Percentiles rank a stretch among this genome's conserved stretches.
These are phyloP conservation scores for Pisolithus sp. DNA, from an alignment of 768 basidiomycete genomes.

Conservation along the genomic window DNA sequence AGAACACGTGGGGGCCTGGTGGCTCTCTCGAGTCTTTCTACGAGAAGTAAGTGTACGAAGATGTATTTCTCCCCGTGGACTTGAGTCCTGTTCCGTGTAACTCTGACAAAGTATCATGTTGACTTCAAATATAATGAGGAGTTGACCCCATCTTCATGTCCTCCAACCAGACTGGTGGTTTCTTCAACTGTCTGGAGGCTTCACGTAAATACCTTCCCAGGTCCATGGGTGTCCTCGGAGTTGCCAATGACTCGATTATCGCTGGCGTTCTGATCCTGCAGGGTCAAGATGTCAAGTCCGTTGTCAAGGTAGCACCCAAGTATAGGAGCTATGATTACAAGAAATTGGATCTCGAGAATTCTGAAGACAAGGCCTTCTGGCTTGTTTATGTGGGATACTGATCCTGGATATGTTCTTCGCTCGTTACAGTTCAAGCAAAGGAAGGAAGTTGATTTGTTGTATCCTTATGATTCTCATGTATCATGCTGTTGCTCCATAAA, in stretches of 20 bases:
- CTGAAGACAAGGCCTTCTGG: conserved; percentile 70
- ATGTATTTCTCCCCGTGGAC: neutral
- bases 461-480: too few relatives aligned
- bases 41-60: conserved; percentile 60
- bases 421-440: conserved; percentile 28
- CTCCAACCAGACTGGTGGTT: conserved; percentile 86
- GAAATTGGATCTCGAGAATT: conserved; percentile 67
- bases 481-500: too few relatives aligned
- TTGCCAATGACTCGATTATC: conserved; percentile 71
- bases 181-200: conserved; percentile 97
- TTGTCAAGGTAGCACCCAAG: conserved; percentile 80
- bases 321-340: conserved; percentile 84
- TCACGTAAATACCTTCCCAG: conserved; percentile 96
- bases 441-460: neutral
- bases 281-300: conserved; percentile 65
- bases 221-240: conserved; percentile 86
- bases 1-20: conserved; percentile 80
- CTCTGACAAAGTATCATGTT: conserved; percentile 84
- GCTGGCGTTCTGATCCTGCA: conserved; percentile 77
- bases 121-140: conserved; percentile 98
- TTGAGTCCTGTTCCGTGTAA: conserved; percentile 31
- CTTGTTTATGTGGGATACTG: neutral
- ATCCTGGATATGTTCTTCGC: neutral
- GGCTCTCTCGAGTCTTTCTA: conserved; percentile 96
- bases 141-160: conserved; percentile 92